Conservation (phyloP, 2,329 filamentous ascomycete species). For the Exophiala phaeomuriformis region DNA sequence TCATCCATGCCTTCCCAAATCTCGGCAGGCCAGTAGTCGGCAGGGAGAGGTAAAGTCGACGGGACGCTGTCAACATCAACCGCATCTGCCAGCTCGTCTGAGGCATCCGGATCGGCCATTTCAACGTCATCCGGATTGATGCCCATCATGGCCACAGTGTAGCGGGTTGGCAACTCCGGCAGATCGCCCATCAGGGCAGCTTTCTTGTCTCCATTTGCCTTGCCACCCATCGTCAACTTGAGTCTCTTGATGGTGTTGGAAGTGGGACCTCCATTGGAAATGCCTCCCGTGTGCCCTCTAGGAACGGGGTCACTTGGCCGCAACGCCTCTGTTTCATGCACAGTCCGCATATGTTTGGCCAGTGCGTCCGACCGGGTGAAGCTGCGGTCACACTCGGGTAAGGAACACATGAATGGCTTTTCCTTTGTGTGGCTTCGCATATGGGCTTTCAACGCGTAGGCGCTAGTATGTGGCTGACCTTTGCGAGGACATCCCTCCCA, state of each 20-base stretch:
- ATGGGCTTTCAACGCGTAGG: constrained; percentile 91
- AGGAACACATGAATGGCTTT: constrained; percentile 94
- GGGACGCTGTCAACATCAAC: constrained; percentile 34
- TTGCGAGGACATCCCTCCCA: constrained; percentile 87
- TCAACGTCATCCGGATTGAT: constrained; percentile 29
- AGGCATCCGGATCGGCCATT: constrained; percentile 27
- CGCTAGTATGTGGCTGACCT: constrained; percentile 85
- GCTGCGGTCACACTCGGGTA: constrained; percentile 94
- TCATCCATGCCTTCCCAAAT: constrained; percentile 38
- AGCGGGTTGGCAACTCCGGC: constrained; percentile 24
- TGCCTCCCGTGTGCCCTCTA: constrained; percentile 34
- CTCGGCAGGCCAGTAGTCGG: constrained; percentile 31
- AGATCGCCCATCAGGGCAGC: constrained; percentile 21
- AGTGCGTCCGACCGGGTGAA: constrained; percentile 94
- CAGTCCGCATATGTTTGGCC: constrained; percentile 96
- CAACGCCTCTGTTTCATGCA: constrained; percentile 92
- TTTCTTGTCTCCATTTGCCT: constrained; percentile 22
- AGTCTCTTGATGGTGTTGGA: constrained; percentile 18
- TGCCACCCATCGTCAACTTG: constrained; percentile 27
- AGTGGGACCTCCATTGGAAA: constrained; percentile 24
- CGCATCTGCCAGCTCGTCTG: constrained; percentile 22
- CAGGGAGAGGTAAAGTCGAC: constrained; percentile 28
- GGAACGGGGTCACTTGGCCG: constrained; percentile 53
- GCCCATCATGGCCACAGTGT: constrained; percentile 11
- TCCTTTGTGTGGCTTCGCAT: constrained; percentile 97